Evolutionary conservation across 2,329 filamentous ascomycete species (phyloP), one percentile per base, ranked within the genome.

Genomic region (Fusarium nematophilum): DNA sequence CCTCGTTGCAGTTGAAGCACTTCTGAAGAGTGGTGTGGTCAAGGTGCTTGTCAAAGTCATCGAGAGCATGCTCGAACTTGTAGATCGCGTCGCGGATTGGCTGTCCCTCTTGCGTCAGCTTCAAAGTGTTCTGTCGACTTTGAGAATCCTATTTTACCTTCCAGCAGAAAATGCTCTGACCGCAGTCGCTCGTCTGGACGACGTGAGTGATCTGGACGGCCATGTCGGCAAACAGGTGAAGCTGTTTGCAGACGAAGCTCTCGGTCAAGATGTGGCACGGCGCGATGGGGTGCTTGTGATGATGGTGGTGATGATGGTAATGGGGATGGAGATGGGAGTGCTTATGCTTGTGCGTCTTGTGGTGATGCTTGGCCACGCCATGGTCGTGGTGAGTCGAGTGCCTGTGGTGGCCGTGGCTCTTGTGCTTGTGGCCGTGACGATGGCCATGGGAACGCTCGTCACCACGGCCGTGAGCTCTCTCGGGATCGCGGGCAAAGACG

Each of bases 1-100:
- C 70, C 51, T 72, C 44, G 4, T 33, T 40, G 38, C 62, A 65
- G 11, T 50, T 57, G 29, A 67, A 66, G 57, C 65, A 70, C 49
- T 67, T 68, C 46, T 62, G 36, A 6, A 72, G 59, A 11, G 57
- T 50, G 11, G 67, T 70, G 10, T 62, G 53, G 54, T 73, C 70
- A 45, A 72, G 66, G 9, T 55, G 46, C 25, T 49, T 59, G 14
- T 73, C 70, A 37, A 72, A 68, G 23, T 59, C 13, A 30, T 73
- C 70, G 18, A 72, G 57, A 30, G 64, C 50, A n/a, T 54, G 45
- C 60, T 73, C 70, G 27, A 72, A 57, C n/a, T 58, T 31, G 21
- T 71, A 71, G 23, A 73, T 49, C 11, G 40, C 56, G 18, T 67
- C 37, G 27, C 59, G 51, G 13, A 71, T 53, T 9, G 59, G 50